Evolutionary conservation across 202 grass and related monocot genomes (phyloP), one percentile per base, ranked within the genome.

Genomic region (Panicum virgatum): DNA sequence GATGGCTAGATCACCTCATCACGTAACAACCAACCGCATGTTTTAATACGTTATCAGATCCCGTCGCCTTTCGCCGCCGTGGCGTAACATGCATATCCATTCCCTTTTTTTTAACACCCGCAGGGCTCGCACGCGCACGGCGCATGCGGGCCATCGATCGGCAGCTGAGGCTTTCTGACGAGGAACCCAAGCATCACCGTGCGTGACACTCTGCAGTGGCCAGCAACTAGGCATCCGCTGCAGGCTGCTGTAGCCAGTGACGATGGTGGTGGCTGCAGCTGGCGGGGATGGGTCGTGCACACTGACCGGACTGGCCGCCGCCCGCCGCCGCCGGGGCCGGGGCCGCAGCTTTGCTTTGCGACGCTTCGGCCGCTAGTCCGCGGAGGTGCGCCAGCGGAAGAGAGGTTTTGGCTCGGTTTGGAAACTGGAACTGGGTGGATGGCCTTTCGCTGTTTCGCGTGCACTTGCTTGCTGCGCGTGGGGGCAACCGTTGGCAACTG

Each of bases 1-100:
- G 51, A 38, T 73, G 44, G 44, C 19, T 30, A n/a, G n/a, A n/a
- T n/a, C n/a, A n/a, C n/a, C n/a, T n/a, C n/a, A n/a, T 2, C 71
- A 73, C 57, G 58, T 64, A 65, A 82, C 58, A 73, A 52, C 58
- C 69, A 65, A 65, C 58, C 30, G 34, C 47, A 6, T 4, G 9
- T n/a, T 44, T 54, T 18, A 40, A 4, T 11, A 40, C 22, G 6
- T 23, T 30, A 52, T 66, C 61, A 39, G 11, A n/a, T 53, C 29
- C 9, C 18, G 29, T 32, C 9, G 4, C 7, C 68, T 32, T 71
- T 36, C n/a, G n/a, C n/a, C 5, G 6, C 18, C 58, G 7, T 18
- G 12, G 10, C 23, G 62, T 25, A 38, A 54, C 2, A 22, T n/a
- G n/a, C n/a, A n/a, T n/a, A 22, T 22, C 18, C 15, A 9, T 6